Percentiles rank a stretch among this genome's conserved stretches.
These are phyloP conservation scores for Cicer chorassanicum DNA, from an alignment of 306 rosid species.

Conservation along the genomic window DNA sequence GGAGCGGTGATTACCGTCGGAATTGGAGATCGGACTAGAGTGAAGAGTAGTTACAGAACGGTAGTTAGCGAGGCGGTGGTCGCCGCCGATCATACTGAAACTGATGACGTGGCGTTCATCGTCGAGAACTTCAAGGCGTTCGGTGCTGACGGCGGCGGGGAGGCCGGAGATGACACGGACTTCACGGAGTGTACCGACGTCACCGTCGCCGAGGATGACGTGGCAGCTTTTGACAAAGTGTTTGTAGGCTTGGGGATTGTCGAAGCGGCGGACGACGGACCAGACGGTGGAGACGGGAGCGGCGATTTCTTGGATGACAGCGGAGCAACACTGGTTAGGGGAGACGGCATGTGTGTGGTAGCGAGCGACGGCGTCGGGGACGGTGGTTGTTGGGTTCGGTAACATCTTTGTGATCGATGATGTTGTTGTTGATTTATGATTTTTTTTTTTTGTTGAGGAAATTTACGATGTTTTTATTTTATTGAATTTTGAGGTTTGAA, in stretches of 20 bases:
- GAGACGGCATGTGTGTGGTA: constrained; percentile 62
- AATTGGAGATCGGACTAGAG: constrained; percentile 37
- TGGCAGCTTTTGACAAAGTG: constrained; percentile 93
- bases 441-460: neutral
- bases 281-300: constrained; percentile 86
- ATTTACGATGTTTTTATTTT: neutral
- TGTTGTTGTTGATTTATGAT: neutral
- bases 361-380: constrained; percentile 69
- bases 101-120: constrained; percentile 88
- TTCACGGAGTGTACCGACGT: constrained; percentile 86
- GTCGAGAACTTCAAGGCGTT: constrained; percentile 90
- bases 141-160: constrained; percentile 87
- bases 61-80: constrained; percentile 85
- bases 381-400: constrained; percentile 27
- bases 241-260: constrained; percentile 91
- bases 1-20: constrained; percentile 45
- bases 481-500: neutral
- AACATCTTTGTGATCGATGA: neutral
- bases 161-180: constrained; percentile 86
- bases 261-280: constrained; percentile 97
- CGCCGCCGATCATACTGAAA: constrained; percentile 94
- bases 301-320: constrained; percentile 75
- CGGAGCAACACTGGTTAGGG: constrained; percentile 79
- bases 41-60: constrained; percentile 89
- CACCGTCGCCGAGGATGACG: constrained; percentile 83